Evolutionary conservation across 2,329 filamentous ascomycete species (phyloP).

Genomic region (Colletotrichum sp.): DNA sequence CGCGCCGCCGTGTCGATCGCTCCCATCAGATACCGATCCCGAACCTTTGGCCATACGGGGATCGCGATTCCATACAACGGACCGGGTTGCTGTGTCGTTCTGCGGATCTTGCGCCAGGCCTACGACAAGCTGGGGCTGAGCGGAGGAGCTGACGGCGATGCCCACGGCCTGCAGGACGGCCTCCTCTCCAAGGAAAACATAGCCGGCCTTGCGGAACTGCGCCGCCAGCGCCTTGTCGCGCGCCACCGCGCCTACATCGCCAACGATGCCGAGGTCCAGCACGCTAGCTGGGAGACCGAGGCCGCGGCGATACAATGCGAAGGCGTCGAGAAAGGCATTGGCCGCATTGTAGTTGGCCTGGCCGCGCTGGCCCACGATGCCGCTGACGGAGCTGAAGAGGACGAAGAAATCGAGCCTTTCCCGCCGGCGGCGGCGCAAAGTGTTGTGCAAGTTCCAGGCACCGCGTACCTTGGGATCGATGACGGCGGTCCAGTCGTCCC

Average conservation of each 20-base stretch:
- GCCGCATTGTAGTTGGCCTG: slow-evolving; percentile 40
- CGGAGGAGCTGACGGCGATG: neutral
- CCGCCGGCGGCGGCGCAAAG: neutral
- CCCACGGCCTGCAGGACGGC: neutral
- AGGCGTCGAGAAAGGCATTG: slow-evolving; percentile 36
- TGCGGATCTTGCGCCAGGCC: neutral
- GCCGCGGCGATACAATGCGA: slow-evolving; percentile 26
- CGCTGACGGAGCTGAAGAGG: slow-evolving; percentile 35
- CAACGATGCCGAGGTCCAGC: slow-evolving; percentile 43
- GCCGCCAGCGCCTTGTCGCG: neutral
- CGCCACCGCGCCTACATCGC: slow-evolving; percentile 39
- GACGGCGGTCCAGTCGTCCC: neutral
- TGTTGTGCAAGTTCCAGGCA: neutral
- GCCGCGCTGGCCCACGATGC: slow-evolving; percentile 30
- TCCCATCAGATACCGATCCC: neutral
- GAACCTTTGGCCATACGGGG: neutral
- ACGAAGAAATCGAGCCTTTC: slow-evolving; percentile 40
- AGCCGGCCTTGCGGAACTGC: neutral
- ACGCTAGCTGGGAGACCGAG: slow-evolving; percentile 39
- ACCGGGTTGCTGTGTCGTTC: neutral
- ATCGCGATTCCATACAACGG: neutral
- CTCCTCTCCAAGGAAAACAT: neutral
- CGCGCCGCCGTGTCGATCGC: neutral
- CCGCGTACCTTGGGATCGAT: neutral
- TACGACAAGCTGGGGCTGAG: neutral